These are phyloP conservation scores for Flaveria bidentis DNA, from an alignment of 129 eudicot species.

Conservation along the genomic window DNA sequence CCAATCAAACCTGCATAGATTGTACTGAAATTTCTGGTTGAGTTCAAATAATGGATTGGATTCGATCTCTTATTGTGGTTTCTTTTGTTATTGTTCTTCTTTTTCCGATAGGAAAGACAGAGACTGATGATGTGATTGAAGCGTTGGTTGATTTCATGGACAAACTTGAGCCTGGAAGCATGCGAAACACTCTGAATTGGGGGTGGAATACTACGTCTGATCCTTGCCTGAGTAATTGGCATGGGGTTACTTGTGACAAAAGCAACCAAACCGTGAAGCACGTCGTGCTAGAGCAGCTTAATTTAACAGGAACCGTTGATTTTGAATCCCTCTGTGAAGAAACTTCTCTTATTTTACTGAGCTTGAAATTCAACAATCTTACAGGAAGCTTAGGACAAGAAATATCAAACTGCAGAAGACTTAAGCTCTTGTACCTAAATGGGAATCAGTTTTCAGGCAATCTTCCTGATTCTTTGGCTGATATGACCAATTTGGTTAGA, in stretches of 20 bases:
- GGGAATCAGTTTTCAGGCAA: constrained; percentile 52
- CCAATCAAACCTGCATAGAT: constrained; percentile 16
- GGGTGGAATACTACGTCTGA: constrained; percentile 73
- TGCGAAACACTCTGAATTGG: constrained; percentile 26
- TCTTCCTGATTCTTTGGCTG: constrained; percentile 48
- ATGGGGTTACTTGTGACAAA: constrained; percentile 51
- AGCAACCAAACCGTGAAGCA: constrained; percentile 36
- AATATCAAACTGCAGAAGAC: constrained; percentile 53
- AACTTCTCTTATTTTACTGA: constrained; percentile 41
- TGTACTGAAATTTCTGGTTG: background rate
- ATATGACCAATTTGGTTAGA: constrained; percentile 49
- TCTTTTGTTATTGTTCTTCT: constrained; percentile 34
- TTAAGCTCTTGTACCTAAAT: constrained; percentile 51
- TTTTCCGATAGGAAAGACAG: constrained; percentile 36
- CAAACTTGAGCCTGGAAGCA: constrained; percentile 43
- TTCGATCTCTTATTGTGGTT: constrained; percentile 25
- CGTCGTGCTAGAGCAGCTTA: constrained; percentile 54
- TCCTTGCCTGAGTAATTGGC: constrained; percentile 59
- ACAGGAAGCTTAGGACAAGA: constrained; percentile 48
- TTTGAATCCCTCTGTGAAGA: constrained; percentile 50
- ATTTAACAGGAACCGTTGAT: constrained; percentile 60
- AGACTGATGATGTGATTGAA: constrained; percentile 36
- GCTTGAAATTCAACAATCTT: constrained; percentile 60
- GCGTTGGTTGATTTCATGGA: constrained; percentile 58
- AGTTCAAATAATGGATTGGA: constrained; percentile 36